A percentile compares a stretch with the other conserved stretches of the same genome.
These are phyloP conservation scores for Tirmania nivea DNA, from an alignment of 495 filamentous ascomycete genomes.

Conservation along the genomic window DNA sequence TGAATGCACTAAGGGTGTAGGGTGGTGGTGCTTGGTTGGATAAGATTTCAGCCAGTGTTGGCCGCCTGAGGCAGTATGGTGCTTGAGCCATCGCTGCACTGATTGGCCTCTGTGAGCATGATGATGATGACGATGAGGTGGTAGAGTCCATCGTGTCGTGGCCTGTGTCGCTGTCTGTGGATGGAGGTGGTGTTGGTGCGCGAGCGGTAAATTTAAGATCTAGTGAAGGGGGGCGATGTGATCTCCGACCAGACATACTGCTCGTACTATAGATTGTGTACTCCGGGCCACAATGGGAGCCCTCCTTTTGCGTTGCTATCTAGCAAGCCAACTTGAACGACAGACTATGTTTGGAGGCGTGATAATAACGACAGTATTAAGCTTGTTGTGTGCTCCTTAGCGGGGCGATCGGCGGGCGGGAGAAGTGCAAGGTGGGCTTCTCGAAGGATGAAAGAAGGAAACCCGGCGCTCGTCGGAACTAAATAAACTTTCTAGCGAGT, in stretches of 20 bases:
- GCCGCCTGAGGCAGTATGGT: conserved; percentile 49
- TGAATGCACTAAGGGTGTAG: conserved; percentile 85
- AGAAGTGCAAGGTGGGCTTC: too few relatives aligned
- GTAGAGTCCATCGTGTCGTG: conserved; percentile 8
- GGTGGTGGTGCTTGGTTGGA: conserved; percentile 69
- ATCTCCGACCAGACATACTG: conserved; percentile 17
- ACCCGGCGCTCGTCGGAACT: too few relatives aligned
- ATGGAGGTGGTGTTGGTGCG: conserved; percentile 16
- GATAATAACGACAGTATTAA: too few relatives aligned
- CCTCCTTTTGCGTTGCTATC: too few relatives aligned
- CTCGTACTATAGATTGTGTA: not conserved
- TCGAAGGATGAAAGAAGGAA: too few relatives aligned
- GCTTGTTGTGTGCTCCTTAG: too few relatives aligned
- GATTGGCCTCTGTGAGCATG: not conserved
- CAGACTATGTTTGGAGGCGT: too few relatives aligned
- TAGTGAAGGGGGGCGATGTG: conserved; percentile 18
- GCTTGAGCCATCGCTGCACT: conserved; percentile 26
- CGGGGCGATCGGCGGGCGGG: too few relatives aligned
- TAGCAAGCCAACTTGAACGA: too few relatives aligned
- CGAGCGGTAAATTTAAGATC: conserved; percentile 16
- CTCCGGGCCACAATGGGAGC: too few relatives aligned
- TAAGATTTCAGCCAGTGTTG: conserved; percentile 70
- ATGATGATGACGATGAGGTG: not conserved
- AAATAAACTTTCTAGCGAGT: too few relatives aligned
- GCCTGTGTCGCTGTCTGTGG: conserved; percentile 15